Evolutionary conservation across 2,329 filamentous ascomycete genomes (phyloP), one percentile per base, ranked within the genome.

Genomic region (Fusarium verticillioides): DNA sequence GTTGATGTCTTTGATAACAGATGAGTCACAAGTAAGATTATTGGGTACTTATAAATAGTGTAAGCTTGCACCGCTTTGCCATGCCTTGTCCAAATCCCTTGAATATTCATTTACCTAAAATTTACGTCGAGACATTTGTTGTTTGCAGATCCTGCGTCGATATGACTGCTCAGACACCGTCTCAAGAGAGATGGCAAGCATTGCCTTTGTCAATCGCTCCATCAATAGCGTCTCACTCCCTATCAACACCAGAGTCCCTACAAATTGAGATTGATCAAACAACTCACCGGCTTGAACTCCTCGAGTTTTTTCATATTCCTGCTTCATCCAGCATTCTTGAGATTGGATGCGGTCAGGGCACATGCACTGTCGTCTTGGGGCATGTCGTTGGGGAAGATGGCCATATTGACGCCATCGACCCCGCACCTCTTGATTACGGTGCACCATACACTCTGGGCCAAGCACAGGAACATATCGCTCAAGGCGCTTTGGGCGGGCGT

Each of bases 391-490:
- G 66, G 1, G 42, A 37, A 5, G 15, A 30, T 1, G 66, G 66
- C 2, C 43, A 34, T 16, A 30, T 69, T 11, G 66, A 69, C 19
- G 64, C 66, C 36, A 46, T 69, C 6, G 66, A 69, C 58, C 66
- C 66, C 18, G 66, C 66, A 28, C 36, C 58, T 63, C 49, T 58
- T 12, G 39, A 69, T 15, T 69, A 69, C 30, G 66, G 65, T 12
- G 58, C 66, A n/a, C 66, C 66, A 9, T 57, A 57, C 23, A 69
- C 66, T 2, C 66, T 69, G 2, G 66, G 64, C 5, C 64, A 69
- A 37, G 66, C 66, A 11, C 66, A 69, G 1, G 8, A 58, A 5
- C 50, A 69, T 18, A 53, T 69, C 12, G 4, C 16, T 0, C 44
- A 43, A 2, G 66, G 65, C 5, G 4, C 26, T 5, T 37, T 69